These are phyloP conservation scores for Cystobasidium onofrii DNA, from an alignment of 768 basidiomycete genomes.

Conservation along the genomic window DNA sequence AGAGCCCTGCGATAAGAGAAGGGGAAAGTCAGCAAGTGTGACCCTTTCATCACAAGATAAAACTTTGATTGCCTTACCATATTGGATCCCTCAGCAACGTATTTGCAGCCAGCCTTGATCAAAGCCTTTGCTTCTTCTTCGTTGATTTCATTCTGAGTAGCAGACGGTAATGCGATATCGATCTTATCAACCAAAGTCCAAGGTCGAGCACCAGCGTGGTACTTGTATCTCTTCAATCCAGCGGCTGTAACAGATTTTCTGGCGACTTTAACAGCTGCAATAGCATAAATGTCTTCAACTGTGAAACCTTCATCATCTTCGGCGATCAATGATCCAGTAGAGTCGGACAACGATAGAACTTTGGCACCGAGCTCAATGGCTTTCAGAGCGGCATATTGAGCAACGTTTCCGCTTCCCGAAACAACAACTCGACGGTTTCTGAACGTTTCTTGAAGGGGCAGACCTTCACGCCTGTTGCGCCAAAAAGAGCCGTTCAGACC, in stretches of 20 bases:
- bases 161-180: slow-evolving; percentile 42
- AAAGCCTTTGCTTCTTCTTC: slow-evolving; percentile 63
- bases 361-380: slow-evolving; percentile 66
- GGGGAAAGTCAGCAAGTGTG: not conserved
- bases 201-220: slow-evolving; percentile 53
- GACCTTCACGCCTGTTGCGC: slow-evolving; percentile 53
- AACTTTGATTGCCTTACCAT: slow-evolving; percentile 48
- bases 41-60: not conserved
- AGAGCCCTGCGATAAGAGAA: slow-evolving; percentile 50
- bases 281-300: slow-evolving; percentile 52
- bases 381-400: slow-evolving; percentile 61
- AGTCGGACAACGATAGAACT: slow-evolving; percentile 66
- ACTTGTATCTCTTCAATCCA: slow-evolving; percentile 34
- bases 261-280: slow-evolving; percentile 55
- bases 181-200: slow-evolving; percentile 59
- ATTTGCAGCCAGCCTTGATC: slow-evolving; percentile 59
- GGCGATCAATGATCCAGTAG: slow-evolving; percentile 59
- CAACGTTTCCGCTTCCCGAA: slow-evolving; percentile 63
- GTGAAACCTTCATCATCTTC: slow-evolving; percentile 55
- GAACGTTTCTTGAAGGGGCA: slow-evolving; percentile 55
- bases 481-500: not conserved
- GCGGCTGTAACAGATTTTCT: slow-evolving; percentile 37
- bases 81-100: slow-evolving; percentile 69
- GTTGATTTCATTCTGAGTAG: slow-evolving; percentile 58
- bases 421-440: slow-evolving; percentile 49